These are phyloP conservation scores for Plectranthus barbatus DNA, from an alignment of 257 asterid genomes.

Conservation along the genomic window DNA sequence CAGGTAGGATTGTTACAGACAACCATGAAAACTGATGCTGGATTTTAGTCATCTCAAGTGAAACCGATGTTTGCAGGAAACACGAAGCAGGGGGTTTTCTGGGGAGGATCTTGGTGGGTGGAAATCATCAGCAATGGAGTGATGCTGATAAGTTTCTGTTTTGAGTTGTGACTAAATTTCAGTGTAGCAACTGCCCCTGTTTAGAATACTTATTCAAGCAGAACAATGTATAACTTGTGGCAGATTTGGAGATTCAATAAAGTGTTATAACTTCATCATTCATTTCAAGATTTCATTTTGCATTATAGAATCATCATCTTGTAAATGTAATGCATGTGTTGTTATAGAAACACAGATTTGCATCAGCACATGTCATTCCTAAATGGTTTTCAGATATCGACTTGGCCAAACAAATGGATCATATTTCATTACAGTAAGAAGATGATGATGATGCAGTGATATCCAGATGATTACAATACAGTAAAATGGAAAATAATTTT, in stretches of 20 bases:
- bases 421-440: not conserved
- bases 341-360: too few relatives aligned
- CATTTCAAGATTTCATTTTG: too few relatives aligned
- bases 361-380: too few relatives aligned
- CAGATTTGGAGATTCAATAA: constrained; percentile 5
- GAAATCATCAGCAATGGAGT: constrained; percentile 21
- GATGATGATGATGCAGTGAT: not conserved
- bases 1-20: constrained; percentile 23
- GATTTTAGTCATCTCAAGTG: not conserved
- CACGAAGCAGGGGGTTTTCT: constrained; percentile 13
- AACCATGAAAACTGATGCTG: not conserved
- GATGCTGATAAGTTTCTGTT: too few relatives aligned
- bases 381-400: not conserved
- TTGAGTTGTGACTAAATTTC: not conserved
- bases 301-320: too few relatives aligned
- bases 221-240: not conserved
- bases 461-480: not conserved
- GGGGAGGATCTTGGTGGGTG: constrained; percentile 38
- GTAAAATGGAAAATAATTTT: not conserved
- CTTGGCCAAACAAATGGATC: too few relatives aligned
- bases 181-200: not conserved
- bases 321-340: too few relatives aligned
- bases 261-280: not conserved
- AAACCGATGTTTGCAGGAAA: constrained; percentile 9
- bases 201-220: not conserved